A percentile compares a stretch with the other conserved stretches of the same genome.
These are phyloP conservation scores for Pseudogymnoascus sp. DNA, from an alignment of 2,329 filamentous ascomycete species.

Conservation along the genomic window DNA sequence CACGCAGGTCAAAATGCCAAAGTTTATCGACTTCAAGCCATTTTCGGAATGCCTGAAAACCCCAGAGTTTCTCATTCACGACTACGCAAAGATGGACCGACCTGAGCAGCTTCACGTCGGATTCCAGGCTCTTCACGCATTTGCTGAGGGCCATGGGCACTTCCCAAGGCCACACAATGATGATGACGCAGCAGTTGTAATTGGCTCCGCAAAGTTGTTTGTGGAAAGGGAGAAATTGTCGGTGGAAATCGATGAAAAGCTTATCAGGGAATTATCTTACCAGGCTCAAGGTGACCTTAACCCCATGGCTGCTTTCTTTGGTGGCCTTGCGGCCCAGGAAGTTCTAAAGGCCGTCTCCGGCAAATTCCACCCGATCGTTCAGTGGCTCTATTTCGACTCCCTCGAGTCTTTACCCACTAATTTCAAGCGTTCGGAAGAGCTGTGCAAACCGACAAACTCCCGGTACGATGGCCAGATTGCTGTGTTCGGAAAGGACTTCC, in stretches of 20 bases:
- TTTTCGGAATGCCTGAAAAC: slow-evolving; percentile 73
- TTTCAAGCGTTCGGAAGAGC: slow-evolving; percentile 70
- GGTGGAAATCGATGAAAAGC: slow-evolving; percentile 82
- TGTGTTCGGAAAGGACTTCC: slow-evolving; percentile 88
- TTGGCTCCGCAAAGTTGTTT: slow-evolving; percentile 69
- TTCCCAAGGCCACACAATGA: slow-evolving; percentile 80
- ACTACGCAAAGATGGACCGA: slow-evolving; percentile 96
- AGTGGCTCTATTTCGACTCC: slow-evolving; percentile 97
- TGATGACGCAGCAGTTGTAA: slow-evolving; percentile 70
- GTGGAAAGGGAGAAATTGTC: slow-evolving; percentile 69
- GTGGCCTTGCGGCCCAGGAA: slow-evolving; percentile 88
- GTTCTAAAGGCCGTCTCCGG: slow-evolving; percentile 94
- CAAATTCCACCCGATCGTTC: slow-evolving; percentile 92
- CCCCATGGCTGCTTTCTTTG: slow-evolving; percentile 91
- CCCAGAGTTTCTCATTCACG: slow-evolving; percentile 84
- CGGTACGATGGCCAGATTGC: slow-evolving; percentile 97
- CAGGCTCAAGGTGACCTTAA: slow-evolving; percentile 87
- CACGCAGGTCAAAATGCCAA: slow-evolving; percentile 98
- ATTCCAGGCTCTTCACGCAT: slow-evolving; percentile 86
- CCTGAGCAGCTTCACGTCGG: slow-evolving; percentile 87
- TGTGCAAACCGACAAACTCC: slow-evolving; percentile 76
- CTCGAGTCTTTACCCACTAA: slow-evolving; percentile 86
- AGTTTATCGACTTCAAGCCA: slow-evolving; percentile 80
- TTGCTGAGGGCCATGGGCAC: slow-evolving; percentile 66
- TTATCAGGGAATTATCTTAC: slow-evolving; percentile 88